Evolutionary conservation across 202 grass and related monocot genomes (phyloP).

Genomic region (Elaeis oleifera): DNA sequence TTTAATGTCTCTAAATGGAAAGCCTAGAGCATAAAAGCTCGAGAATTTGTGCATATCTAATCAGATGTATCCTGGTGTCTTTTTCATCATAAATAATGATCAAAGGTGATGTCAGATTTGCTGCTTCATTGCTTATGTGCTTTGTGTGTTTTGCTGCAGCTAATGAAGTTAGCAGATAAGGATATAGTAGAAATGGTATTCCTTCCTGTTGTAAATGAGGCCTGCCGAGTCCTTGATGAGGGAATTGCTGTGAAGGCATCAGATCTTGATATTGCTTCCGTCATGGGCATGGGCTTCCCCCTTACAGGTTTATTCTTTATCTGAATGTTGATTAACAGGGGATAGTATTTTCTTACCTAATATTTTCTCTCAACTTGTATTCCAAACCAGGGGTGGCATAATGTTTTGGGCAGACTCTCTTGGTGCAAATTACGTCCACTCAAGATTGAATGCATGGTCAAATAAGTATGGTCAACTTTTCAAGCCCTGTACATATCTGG

Average conservation of each 20-base stretch:
- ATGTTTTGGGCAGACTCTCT: conserved; percentile 85
- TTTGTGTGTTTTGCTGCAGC: conserved; percentile 29
- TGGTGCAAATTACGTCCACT: conserved; percentile 67
- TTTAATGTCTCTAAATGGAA: too few relatives aligned
- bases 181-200: conserved; percentile 95
- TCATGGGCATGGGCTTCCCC: conserved; percentile 94
- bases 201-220: conserved; percentile 86
- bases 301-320: conserved; percentile 51
- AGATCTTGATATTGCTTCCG: conserved; percentile 83
- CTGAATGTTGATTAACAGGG: too few relatives aligned
- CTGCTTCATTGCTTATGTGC: too few relatives aligned
- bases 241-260: conserved; percentile 78
- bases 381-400: conserved; percentile 56
- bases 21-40: too few relatives aligned
- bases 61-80: too few relatives aligned
- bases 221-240: conserved; percentile 85
- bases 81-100: too few relatives aligned
- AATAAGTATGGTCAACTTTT: conserved; percentile 66
- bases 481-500: conserved; percentile 70
- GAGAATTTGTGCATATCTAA: too few relatives aligned
- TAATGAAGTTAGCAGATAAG: conserved; percentile 59
- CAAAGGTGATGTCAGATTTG: too few relatives aligned
- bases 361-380: neutral
- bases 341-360: too few relatives aligned
- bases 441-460: conserved; percentile 64